Evolutionary conservation across 73 alveolate species (phyloP), one percentile per base, ranked within the genome.

Genomic region (Paramecium sonneborni): DNA sequence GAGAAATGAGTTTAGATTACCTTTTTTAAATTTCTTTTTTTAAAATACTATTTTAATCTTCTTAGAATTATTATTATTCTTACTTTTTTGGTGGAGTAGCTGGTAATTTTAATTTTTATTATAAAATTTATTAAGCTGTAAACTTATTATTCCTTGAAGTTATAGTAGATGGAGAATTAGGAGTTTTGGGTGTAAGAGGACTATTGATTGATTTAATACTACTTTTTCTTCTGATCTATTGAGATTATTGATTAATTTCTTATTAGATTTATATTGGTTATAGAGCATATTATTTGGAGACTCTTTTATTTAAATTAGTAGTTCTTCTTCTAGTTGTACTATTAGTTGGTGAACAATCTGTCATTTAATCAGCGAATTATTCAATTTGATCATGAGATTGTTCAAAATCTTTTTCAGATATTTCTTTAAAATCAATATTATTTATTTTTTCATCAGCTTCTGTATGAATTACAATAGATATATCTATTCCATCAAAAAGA

Each of bases 331-430:
- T 62, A 3, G 84, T 30, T 2, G 84, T 26, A 12, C 84, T 62
- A 26, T 62, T 62, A 30, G 84, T 26, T 62, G 84, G 84, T 26
- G 84, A 62, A 12, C 84, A 62, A 62, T 62, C 84, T 6, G 84
- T 62, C 46, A 62, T 62, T 62, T 62, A 12, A 62, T 62, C 84
- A 26, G 84, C 24, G 11, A 30, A 30, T 26, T 30, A 26, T 12
- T 26, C 84, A 1, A 62, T 62, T 62, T 62, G 6, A 62, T 62
- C 84, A 14, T 62, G 9, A 14, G 84, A 62, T 30, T 62, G 6
- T 12, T 62, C 84, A 30, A 62, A 26, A 12, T 62, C 84, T 62
- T 62, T 30, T 62, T 62, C 84, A 30, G 39, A 62, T 0, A 62
- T 32, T 62, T 62, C 84, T 12, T 26, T 26, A 62, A 62, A 30